phyloP scores from a whole-genome alignment of 805 yeast genomes.

The Candida xyloterini region DNA sequence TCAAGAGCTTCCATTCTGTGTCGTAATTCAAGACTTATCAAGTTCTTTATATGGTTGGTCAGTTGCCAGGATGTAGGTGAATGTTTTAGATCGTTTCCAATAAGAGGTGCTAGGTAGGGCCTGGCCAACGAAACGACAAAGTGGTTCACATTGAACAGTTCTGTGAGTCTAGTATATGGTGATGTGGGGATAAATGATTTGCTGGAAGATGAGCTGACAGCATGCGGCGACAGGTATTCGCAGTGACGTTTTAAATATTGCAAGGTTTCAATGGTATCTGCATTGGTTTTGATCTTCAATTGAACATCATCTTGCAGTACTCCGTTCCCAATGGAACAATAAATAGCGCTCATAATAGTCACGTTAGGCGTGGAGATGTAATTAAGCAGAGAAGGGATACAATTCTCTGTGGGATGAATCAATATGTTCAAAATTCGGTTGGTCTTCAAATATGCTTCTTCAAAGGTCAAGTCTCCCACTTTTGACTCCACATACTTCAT shows the following conservation, averaged over 20 bases:
- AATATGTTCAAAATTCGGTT: constrained; percentile 80
- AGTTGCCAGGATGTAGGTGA: constrained; percentile 38
- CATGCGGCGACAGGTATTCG: constrained; percentile 42
- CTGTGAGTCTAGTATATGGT: constrained; percentile 87
- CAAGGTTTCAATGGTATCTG: constrained; percentile 45
- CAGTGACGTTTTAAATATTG: constrained; percentile 32
- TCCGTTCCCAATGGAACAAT: constrained; percentile 78
- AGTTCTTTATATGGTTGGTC: constrained; percentile 39
- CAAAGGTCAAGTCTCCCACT: constrained; percentile 85
- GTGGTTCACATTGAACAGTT: constrained; percentile 91
- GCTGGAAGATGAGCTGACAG: constrained; percentile 33
- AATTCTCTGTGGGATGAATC: constrained; percentile 72
- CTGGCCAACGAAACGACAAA: constrained; percentile 88
- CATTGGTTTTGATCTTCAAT: constrained; percentile 53
- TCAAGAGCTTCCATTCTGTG: constrained; percentile 82
- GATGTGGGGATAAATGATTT: constrained; percentile 35
- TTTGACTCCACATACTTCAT: constrained; percentile 72
- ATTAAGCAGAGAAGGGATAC: constrained; percentile 72
- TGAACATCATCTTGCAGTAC: constrained; percentile 62
- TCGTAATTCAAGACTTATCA: constrained; percentile 73
- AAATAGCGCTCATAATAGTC: constrained; percentile 83
- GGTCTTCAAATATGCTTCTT: constrained; percentile 82
- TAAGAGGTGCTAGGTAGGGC: constrained; percentile 88
- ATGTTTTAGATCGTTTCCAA: constrained; percentile 79
- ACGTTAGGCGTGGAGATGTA: constrained; percentile 93